phyloP scores from a whole-genome alignment of 352 stramenopile species.

The Halophytophthora batemanensis region DNA sequence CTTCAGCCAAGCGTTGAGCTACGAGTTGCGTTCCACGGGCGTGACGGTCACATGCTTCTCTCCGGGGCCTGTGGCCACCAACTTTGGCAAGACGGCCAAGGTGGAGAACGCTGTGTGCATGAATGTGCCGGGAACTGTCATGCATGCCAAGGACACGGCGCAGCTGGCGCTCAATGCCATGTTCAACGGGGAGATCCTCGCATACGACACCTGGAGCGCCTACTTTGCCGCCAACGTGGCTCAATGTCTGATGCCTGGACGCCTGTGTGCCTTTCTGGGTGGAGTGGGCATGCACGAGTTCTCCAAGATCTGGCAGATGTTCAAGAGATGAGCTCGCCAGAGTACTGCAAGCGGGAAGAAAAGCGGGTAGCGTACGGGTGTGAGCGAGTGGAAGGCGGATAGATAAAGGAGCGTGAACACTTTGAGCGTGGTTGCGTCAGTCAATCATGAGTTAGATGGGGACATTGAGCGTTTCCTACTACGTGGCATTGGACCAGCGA shows the following conservation, averaged over 20 bases:
- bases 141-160: slow-evolving; percentile 51
- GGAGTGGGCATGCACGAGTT: slow-evolving; percentile 34
- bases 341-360: not conserved
- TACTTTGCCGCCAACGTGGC: slow-evolving; percentile 29
- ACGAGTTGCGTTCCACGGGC: slow-evolving; percentile 69
- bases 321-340: slow-evolving; percentile 28
- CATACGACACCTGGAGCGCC: slow-evolving; percentile 49
- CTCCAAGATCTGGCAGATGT: slow-evolving; percentile 32
- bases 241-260: slow-evolving; percentile 27
- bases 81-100: slow-evolving; percentile 50
- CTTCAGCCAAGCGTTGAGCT: slow-evolving; percentile 79
- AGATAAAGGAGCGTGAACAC: too few relatives aligned
- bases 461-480: too few relatives aligned
- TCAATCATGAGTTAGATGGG: too few relatives aligned
- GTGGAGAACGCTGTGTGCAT: slow-evolving; percentile 36
- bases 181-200: slow-evolving; percentile 52
- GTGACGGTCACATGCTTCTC: slow-evolving; percentile 83
- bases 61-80: slow-evolving; percentile 66
- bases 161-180: slow-evolving; percentile 53
- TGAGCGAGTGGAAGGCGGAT: not conserved
- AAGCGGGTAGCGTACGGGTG: not conserved
- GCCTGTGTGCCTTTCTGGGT: slow-evolving; percentile 20
- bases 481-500: not conserved
- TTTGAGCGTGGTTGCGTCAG: too few relatives aligned
- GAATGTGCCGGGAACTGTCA: slow-evolving; percentile 31